Evolutionary conservation across 768 basidiomycete genomes (phyloP), one percentile per base, ranked within the genome.

Genomic region (Rhodotorula toruloides): DNA sequence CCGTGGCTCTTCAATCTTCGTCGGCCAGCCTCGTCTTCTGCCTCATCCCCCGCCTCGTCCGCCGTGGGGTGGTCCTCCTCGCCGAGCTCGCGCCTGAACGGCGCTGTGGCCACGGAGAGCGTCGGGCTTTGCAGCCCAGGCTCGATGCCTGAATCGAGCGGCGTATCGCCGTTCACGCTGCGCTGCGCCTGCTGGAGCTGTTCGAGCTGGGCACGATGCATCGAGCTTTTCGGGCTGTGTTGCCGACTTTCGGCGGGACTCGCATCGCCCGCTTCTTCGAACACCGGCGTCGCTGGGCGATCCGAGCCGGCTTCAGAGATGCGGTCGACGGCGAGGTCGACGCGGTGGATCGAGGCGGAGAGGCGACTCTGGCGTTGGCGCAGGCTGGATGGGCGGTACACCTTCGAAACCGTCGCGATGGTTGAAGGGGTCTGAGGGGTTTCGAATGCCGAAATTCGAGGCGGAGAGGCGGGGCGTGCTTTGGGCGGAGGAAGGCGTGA

Each of bases 381-480:
- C n/a, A n/a, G n/a, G n/a, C n/a, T n/a, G n/a, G n/a, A n/a, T n/a
- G n/a, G n/a, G n/a, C n/a, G n/a, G n/a, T n/a, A n/a, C n/a, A n/a
- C n/a, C n/a, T 14, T 50, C 36, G 27, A 63, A 56, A 17, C 57
- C 62, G 34, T 58, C n/a, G n/a, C n/a, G n/a, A n/a, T n/a, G n/a
- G n/a, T n/a, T n/a, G n/a, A n/a, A n/a, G n/a, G n/a, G n/a, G n/a
- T n/a, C n/a, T n/a, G n/a, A n/a, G n/a, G n/a, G n/a, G n/a, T n/a
- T n/a, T n/a, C n/a, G 3, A 84, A 84, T 27, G 84, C 83, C 37
- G 87, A 83, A 74, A 92, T 91, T 87, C 22, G 89, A 88, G 2
- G 90, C 87, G 27, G 89, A 86, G 72, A 90, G 92, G 71, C 90
- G 87, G 40, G 87, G 84, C 78, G 76, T 12, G 75, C 32, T 44